Percentiles rank a stretch among this genome's conserved stretches.
phyloP scores from a whole-genome alignment of 495 filamentous ascomycete genomes.

The Thermothielavioides terrestris region DNA sequence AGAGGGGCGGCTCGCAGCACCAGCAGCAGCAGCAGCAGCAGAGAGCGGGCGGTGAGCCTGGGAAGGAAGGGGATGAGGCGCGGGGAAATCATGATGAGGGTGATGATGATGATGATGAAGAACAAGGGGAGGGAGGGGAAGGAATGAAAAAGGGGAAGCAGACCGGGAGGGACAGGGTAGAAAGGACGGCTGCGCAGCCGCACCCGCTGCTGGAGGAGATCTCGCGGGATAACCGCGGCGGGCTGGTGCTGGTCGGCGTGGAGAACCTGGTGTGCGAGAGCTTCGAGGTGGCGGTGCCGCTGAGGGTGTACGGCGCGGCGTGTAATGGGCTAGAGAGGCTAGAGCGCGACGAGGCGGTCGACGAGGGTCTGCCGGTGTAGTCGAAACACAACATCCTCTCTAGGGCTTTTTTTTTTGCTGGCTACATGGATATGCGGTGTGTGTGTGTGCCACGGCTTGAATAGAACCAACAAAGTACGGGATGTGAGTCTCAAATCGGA shows the following conservation, averaged over 20 bases:
- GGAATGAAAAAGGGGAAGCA: background rate
- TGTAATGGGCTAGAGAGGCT: conserved; percentile 38
- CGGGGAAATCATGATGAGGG: conserved; percentile 10
- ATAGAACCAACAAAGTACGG: too few relatives aligned
- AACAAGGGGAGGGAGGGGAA: conserved; percentile 1
- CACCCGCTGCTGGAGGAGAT: conserved; percentile 52
- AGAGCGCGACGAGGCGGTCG: conserved; percentile 39
- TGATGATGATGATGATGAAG: conserved; percentile 9
- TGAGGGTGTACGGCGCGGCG: conserved; percentile 71
- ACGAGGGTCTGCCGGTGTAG: conserved; percentile 43
- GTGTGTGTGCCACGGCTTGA: too few relatives aligned
- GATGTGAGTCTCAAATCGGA: too few relatives aligned
- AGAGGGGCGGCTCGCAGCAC: too few relatives aligned
- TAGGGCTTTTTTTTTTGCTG: too few relatives aligned
- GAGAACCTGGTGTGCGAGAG: conserved; percentile 75
- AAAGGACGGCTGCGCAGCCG: too few relatives aligned
- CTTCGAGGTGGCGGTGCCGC: conserved; percentile 78
- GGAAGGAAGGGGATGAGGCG: conserved; percentile 3
- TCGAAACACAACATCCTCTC: background rate
- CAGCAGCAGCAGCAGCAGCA: conserved; percentile 1
- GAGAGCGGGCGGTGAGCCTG: background rate
- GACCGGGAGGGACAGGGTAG: background rate
- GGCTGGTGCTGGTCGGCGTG: conserved; percentile 55
- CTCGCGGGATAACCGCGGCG: conserved; percentile 61
- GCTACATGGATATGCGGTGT: too few relatives aligned